phyloP scores from a whole-genome alignment of 2,329 filamentous ascomycete genomes.

The Lomentospora prolificans region DNA sequence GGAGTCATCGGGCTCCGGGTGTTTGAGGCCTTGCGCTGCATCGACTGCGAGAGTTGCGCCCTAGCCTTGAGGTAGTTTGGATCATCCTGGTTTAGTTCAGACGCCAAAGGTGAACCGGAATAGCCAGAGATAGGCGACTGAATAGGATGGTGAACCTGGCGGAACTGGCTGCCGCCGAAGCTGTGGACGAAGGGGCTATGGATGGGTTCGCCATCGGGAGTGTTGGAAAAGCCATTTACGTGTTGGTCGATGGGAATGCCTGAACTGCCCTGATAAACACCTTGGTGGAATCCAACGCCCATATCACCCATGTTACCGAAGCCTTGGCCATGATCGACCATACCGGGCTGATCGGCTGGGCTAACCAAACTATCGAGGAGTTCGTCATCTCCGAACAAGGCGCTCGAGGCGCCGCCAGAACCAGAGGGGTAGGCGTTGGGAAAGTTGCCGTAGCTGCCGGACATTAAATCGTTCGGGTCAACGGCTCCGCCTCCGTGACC shows the following conservation, averaged over 20 bases:
- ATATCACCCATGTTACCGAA: constrained; percentile 45
- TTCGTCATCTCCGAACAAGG: constrained; percentile 80
- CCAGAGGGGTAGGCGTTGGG: constrained; percentile 46
- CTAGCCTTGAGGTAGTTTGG: constrained; percentile 51
- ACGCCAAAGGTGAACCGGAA: constrained; percentile 28
- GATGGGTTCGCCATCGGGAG: constrained; percentile 83
- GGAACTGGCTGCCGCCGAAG: constrained; percentile 71
- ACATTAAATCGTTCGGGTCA: constrained; percentile 79
- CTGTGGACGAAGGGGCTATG: constrained; percentile 78
- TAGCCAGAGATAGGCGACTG: constrained; percentile 29
- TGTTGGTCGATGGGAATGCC: constrained; percentile 55
- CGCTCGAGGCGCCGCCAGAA: constrained; percentile 51
- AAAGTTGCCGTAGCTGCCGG: constrained; percentile 49
- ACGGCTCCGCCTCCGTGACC: constrained; percentile 51
- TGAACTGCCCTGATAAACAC: constrained; percentile 45
- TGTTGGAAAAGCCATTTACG: constrained; percentile 78
- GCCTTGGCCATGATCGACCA: constrained; percentile 45
- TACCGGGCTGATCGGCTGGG: constrained; percentile 42
- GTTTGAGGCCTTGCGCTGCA: constrained; percentile 66
- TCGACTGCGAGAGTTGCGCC: constrained; percentile 48
- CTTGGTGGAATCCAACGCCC: constrained; percentile 47
- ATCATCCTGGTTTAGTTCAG: constrained; percentile 33
- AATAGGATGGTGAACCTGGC: constrained; percentile 48
- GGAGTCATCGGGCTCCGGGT: constrained; percentile 74
- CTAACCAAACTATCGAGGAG: constrained; percentile 63